Percentiles rank a stretch among this genome's conserved stretches.
These are phyloP conservation scores for Phytophthora citricola DNA, from an alignment of 352 stramenopile genomes.

Conservation along the genomic window DNA sequence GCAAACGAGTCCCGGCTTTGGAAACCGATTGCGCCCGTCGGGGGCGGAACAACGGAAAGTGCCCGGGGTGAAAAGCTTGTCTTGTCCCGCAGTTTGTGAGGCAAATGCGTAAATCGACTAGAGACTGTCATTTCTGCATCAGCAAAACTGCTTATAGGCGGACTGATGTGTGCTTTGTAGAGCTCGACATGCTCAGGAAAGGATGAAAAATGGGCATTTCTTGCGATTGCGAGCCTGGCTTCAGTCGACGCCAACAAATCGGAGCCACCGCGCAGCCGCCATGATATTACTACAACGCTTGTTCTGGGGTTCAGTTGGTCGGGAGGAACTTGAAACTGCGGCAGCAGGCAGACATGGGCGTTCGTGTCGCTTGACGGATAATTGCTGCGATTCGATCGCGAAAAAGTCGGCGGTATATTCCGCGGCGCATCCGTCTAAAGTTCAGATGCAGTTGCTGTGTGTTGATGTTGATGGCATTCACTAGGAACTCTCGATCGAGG, in stretches of 20 bases:
- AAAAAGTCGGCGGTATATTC: neutral
- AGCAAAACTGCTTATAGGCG: neutral
- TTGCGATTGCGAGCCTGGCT: neutral
- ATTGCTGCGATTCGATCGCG: neutral
- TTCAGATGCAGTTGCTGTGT: too few species aligned
- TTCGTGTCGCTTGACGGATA: conserved; percentile 4
- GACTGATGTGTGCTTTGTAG: too few species aligned
- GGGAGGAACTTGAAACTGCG: conserved; percentile 7
- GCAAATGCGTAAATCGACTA: too few species aligned
- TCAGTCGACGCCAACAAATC: conserved; percentile 3
- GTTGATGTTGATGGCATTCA: too few species aligned
- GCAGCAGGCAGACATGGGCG: neutral
- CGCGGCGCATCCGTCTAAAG: too few species aligned
- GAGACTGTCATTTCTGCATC: too few species aligned
- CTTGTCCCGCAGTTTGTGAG: neutral
- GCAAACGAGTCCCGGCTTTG: conserved; percentile 10
- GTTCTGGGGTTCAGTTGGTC: neutral
- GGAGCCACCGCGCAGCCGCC: neutral
- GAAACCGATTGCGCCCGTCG: conserved; percentile 10
- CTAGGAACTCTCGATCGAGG: neutral
- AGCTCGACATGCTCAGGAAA: too few species aligned
- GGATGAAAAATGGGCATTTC: neutral
- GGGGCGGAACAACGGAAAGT: conserved; percentile 14
- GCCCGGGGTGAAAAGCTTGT: neutral
- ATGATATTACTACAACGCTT: conserved; percentile 2